Base-by-base conservation (phyloP, 352 stramenopile species). In the Aphanomyces astaci region DNA sequence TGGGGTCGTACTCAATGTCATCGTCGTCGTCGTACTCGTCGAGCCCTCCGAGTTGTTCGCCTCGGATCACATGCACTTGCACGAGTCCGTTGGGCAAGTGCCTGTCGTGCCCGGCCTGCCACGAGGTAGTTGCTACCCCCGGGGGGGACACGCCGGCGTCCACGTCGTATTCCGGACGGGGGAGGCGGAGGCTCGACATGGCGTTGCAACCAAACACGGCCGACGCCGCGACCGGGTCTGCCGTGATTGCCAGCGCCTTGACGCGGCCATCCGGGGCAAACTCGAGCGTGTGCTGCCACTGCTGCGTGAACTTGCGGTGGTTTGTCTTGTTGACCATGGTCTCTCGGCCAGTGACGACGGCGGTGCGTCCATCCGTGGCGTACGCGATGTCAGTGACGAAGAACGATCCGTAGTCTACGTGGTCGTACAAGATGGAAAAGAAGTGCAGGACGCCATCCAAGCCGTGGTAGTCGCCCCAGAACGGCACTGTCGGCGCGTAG, bases 311-410 rank as follows among this genome's bases (percentile, higher is more conserved):
- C 68, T 89, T 93, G 68, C 87, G 84, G 32, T 82, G 80, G 55
- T 94, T 95, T 69, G 90, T 79, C 65, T 85, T 77, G 71, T 94
- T 95, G 70, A 90, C 90, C 84, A 95, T 94, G 25, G 87, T 95
- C 64, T 95, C 87, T 31, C 87, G 75, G 3, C 87, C 87, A 13
- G 85, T 80, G 0, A 95, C 85, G 7, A 95, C 84, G 0, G 87
- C 87, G 1, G 84, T 93, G 69, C 74, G 86, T 25, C 87, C 87
- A 56, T 91, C 85, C 43, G 87, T 89, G 9, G 84, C 80, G 65
- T 94, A 85, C 11, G 87, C 87, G 63, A 95, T 93, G 70, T 95
- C 85, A 13, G 85, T 94, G 30, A 94, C 87, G 62, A 93, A 92
- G 71, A 95, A 95, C 28, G 84, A 80, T n/a, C 84, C 90, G 73